Evolutionary conservation across 2,329 filamentous ascomycete genomes (phyloP), one percentile per base, ranked within the genome.

Genomic region (Corynespora cassiicola): DNA sequence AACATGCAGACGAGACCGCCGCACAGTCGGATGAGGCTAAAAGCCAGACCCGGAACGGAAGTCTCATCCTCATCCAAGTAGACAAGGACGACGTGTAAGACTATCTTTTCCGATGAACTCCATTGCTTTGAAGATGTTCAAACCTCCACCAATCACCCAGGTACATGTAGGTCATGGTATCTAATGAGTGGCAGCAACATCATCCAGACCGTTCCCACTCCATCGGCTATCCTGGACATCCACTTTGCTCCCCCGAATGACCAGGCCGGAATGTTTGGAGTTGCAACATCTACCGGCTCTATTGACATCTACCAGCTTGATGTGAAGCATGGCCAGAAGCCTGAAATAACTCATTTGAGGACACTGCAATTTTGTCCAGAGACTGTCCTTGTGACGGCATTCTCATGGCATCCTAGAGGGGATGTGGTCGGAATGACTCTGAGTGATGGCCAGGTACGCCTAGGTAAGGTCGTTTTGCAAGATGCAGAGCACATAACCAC

Each of bases 141-240:
- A n/a, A n/a, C n/a, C n/a, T n/a, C n/a, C n/a, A n/a, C n/a, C n/a
- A n/a, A n/a, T n/a, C n/a, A n/a, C n/a, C n/a, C n/a, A n/a, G n/a
- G n/a, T n/a, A n/a, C n/a, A n/a, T n/a, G n/a, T n/a, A n/a, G n/a
- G n/a, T n/a, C n/a, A n/a, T n/a, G n/a, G n/a, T n/a, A n/a, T n/a
- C n/a, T n/a, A n/a, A n/a, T n/a, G n/a, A n/a, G n/a, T n/a, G n/a
- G 11, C 41, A 59, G 56, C 39, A 37, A 57, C 14, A 54, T 78
- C 39, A 57, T 85, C 4, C 81, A 88, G 58, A 85, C 78, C 1
- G 48, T 85, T 4, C 58, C 73, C 5, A 82, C 87, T 15, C 79
- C 83, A 4, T 89, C 84, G 35, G 91, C 89, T 5, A 79, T 96
- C 18, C 78, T 96, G 36, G 91, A 96, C 63, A 74, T 96, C 19